These are phyloP conservation scores for Cordyceps farinosa DNA, from an alignment of 2,329 filamentous ascomycete genomes.

Conservation along the genomic window DNA sequence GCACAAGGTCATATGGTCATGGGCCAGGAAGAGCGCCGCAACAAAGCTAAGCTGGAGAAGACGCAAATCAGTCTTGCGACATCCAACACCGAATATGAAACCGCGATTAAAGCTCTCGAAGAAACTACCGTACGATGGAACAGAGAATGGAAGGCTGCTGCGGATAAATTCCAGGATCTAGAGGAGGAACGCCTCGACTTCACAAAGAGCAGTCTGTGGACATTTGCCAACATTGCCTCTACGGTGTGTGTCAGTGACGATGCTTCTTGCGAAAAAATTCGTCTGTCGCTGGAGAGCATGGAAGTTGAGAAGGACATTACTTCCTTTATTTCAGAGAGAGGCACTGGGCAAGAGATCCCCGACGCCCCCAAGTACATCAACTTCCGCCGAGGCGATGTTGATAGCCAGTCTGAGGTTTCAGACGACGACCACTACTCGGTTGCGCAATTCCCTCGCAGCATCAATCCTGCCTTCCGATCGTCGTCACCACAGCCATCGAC, in stretches of 20 bases:
- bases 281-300: slow-evolving; percentile 87
- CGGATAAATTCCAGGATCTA: slow-evolving; percentile 98
- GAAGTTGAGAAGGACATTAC: slow-evolving; percentile 95
- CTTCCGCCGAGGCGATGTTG: slow-evolving; percentile 87
- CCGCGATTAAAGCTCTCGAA: slow-evolving; percentile 86
- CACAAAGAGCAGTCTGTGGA: slow-evolving; percentile 96
- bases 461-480: slow-evolving; percentile 93
- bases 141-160: slow-evolving; percentile 94
- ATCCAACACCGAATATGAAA: slow-evolving; percentile 90
- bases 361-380: slow-evolving; percentile 98
- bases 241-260: slow-evolving; percentile 98
- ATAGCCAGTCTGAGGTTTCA: slow-evolving; percentile 75
- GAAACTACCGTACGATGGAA: slow-evolving; percentile 97
- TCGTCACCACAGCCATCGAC: slow-evolving; percentile 93
- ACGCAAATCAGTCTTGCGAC: slow-evolving; percentile 92
- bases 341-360: slow-evolving; percentile 95
- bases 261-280: slow-evolving; percentile 92
- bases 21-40: slow-evolving; percentile 98
- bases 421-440: slow-evolving; percentile 91
- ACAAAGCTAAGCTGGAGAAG: slow-evolving; percentile 98
- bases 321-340: slow-evolving; percentile 79
- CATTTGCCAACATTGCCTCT: slow-evolving; percentile 93
- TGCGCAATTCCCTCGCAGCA: slow-evolving; percentile 89
- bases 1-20: slow-evolving; percentile 99
- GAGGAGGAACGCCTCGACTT: slow-evolving; percentile 97